phyloP scores from a whole-genome alignment of 2,329 filamentous ascomycete genomes.

The Massarina eburnea region DNA sequence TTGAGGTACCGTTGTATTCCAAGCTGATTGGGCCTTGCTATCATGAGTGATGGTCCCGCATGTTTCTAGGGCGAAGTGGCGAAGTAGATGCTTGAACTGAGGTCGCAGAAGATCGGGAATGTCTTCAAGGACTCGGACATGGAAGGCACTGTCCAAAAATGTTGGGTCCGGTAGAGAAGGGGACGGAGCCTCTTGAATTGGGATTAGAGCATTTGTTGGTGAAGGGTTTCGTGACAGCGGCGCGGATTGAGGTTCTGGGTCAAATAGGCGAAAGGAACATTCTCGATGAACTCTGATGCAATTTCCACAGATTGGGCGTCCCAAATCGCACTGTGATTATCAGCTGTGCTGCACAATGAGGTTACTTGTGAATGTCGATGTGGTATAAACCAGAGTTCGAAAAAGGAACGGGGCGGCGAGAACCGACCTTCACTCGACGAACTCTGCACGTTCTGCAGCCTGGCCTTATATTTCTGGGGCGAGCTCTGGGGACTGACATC shows the following conservation, averaged over 20 bases:
- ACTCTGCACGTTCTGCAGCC: slow-evolving; percentile 20
- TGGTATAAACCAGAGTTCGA: neutral
- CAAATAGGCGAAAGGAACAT: slow-evolving; percentile 23
- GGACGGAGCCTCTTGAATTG: slow-evolving; percentile 8
- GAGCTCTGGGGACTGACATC: slow-evolving; percentile 11
- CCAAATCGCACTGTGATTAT: slow-evolving; percentile 23
- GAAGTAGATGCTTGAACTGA: slow-evolving; percentile 19
- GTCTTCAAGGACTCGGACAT: slow-evolving; percentile 12
- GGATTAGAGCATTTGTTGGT: neutral
- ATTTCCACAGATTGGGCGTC: slow-evolving; percentile 18
- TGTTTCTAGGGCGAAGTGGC: slow-evolving; percentile 25
- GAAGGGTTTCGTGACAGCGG: neutral
- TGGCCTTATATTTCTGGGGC: slow-evolving; percentile 14
- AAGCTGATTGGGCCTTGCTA: slow-evolving; percentile 14
- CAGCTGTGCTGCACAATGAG: neutral
- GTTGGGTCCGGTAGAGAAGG: slow-evolving; percentile 8
- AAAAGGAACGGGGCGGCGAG: neutral
- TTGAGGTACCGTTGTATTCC: slow-evolving; percentile 27
- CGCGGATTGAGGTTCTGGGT: slow-evolving; percentile 8
- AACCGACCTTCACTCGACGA: slow-evolving; percentile 18
- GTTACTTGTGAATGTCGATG: neutral
- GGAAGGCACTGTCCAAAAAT: slow-evolving; percentile 13
- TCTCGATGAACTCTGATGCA: slow-evolving; percentile 14
- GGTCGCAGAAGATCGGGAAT: slow-evolving; percentile 12
- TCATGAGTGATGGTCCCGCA: slow-evolving; percentile 21